These are phyloP conservation scores for Trichoderma sp. DNA, from an alignment of 2,329 filamentous ascomycete genomes.

Conservation along the genomic window DNA sequence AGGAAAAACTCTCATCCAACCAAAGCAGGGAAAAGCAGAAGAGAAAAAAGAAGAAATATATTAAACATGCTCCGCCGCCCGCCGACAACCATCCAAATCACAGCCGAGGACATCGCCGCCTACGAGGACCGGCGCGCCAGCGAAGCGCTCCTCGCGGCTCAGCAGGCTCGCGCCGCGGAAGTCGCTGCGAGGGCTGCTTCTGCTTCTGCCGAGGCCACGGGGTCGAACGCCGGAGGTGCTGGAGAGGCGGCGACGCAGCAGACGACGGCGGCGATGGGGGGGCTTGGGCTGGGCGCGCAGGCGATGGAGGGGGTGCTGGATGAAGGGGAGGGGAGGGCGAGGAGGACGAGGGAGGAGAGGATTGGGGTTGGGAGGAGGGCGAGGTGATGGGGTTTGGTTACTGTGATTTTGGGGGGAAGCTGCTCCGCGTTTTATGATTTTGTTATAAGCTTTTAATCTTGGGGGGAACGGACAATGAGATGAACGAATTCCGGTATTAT, in stretches of 20 bases:
- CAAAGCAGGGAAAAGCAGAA: not conserved
- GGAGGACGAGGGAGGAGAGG: constrained; percentile 38
- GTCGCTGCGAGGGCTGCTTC: constrained; percentile 32
- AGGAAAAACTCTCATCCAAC: not conserved
- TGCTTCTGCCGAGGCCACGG: not conserved
- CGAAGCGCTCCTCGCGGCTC: constrained; percentile 44
- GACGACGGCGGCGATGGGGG: constrained; percentile 29
- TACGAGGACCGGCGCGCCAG: constrained; percentile 67
- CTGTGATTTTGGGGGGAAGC: not conserved
- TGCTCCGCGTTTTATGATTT: not conserved
- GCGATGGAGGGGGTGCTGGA: constrained; percentile 40
- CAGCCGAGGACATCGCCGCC: constrained; percentile 69
- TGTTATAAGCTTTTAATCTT: not conserved
- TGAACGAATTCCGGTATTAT: not conserved
- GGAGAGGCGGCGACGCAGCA: constrained; percentile 34
- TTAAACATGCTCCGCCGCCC: constrained; percentile 65
- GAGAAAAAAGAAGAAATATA: not conserved
- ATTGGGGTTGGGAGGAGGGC: constrained; percentile 42
- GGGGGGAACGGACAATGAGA: not conserved
- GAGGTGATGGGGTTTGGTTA: constrained; percentile 9
- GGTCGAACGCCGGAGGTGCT: constrained; percentile 29
- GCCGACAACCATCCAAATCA: constrained; percentile 69
- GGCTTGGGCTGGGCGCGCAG: constrained; percentile 27
- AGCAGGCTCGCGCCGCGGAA: constrained; percentile 38
- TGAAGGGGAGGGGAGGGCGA: constrained; percentile 35